Percentiles rank a stretch among this genome's conserved stretches.
phyloP scores from a whole-genome alignment of 345 rosid genomes.

The Eucalyptus coolabah region DNA sequence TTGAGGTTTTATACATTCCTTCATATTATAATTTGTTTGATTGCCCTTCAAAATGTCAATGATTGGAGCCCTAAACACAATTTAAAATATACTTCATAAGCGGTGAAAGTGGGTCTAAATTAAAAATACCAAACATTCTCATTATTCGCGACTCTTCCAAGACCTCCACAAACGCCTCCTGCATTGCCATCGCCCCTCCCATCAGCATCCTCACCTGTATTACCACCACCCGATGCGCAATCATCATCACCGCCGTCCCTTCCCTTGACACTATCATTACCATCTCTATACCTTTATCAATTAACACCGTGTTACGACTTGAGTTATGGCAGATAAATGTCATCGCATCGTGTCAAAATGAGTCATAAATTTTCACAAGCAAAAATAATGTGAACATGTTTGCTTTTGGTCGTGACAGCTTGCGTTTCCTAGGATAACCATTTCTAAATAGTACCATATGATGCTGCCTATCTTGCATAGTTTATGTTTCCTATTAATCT shows the following conservation, averaged over 20 bases:
- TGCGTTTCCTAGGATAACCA: not conserved
- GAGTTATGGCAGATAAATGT: not conserved
- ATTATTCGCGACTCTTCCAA: not conserved
- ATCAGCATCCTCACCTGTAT: not conserved
- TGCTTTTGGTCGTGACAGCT: not conserved
- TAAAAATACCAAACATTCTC: not conserved
- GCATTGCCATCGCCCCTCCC: not conserved
- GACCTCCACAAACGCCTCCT: not conserved
- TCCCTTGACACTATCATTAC: not conserved
- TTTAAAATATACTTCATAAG: not conserved
- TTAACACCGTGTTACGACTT: not conserved
- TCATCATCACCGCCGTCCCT: not conserved
- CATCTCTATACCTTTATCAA: not conserved
- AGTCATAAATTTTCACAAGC: not conserved
- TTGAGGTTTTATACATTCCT: not conserved
- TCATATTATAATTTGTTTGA: not conserved
- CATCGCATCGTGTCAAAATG: not conserved
- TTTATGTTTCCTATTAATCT: not conserved
- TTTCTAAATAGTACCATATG: not conserved
- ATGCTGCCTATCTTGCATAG: not conserved
- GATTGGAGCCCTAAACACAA: not conserved
- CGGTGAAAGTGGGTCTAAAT: not conserved
- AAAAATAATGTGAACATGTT: not conserved
- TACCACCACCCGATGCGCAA: not conserved
- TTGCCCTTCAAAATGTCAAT: not conserved